These are phyloP conservation scores for Myrica gale DNA, from an alignment of 306 rosid species.

Conservation along the genomic window DNA sequence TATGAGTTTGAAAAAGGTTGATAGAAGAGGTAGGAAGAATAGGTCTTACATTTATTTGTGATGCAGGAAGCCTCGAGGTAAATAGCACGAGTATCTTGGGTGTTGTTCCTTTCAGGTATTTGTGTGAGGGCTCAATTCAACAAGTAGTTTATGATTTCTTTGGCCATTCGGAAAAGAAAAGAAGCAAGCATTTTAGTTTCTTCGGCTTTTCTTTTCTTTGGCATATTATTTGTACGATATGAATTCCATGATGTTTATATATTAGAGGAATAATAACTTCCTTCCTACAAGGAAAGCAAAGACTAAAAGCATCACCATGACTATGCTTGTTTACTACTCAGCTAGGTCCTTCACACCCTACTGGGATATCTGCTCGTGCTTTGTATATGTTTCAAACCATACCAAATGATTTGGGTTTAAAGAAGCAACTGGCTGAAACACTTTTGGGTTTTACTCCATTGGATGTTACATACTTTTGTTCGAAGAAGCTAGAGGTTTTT, in stretches of 20 bases:
- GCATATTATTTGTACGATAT: neutral
- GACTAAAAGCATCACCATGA: neutral
- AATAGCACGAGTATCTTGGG: neutral
- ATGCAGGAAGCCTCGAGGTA: neutral
- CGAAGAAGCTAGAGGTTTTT: too few relatives aligned
- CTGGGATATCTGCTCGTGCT: neutral
- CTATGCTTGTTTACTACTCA: neutral
- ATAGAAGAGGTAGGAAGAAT: neutral
- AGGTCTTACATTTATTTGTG: neutral
- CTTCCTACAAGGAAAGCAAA: neutral
- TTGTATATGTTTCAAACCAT: too few relatives aligned
- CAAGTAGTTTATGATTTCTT: neutral
- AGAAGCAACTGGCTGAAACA: too few relatives aligned
- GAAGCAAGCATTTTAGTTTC: neutral
- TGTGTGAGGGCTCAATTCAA: neutral
- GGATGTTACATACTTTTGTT: too few relatives aligned
- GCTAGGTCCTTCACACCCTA: neutral
- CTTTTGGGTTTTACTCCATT: too few relatives aligned
- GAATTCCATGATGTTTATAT: neutral
- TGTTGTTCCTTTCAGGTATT: neutral
- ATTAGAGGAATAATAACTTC: neutral
- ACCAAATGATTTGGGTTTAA: too few relatives aligned
- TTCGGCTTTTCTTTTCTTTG: neutral
- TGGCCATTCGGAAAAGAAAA: neutral
- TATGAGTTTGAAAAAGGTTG: conserved; percentile 2